Percentiles rank a stretch among this genome's conserved stretches.
Evolutionary conservation across 176 grass and related monocot genomes (phyloP).

Genomic region (Thalia dealbata): DNA sequence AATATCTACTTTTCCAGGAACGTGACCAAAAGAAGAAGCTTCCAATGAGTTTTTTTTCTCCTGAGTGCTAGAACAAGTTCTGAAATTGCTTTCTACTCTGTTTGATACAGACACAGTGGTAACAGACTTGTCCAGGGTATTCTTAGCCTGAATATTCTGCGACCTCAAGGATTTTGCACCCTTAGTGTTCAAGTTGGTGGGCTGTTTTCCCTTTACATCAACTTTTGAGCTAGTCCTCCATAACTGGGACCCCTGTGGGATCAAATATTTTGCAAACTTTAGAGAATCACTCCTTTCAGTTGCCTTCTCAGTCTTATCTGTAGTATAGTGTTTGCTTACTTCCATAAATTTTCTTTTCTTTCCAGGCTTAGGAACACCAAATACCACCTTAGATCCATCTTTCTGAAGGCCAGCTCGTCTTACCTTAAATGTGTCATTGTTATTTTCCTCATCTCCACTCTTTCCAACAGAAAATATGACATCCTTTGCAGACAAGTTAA

Average conservation of each 20-base stretch:
- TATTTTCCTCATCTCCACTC: constrained; percentile 39
- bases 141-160: constrained; percentile 29
- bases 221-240: constrained; percentile 41
- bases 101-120: constrained; percentile 16
- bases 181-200: constrained; percentile 40
- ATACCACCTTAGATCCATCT: constrained; percentile 85
- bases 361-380: constrained; percentile 92
- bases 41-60: constrained; percentile 32
- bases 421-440: constrained; percentile 27
- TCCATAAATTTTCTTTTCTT: constrained; percentile 99
- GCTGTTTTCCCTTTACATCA: constrained; percentile 45
- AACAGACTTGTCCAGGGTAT: constrained; percentile 18
- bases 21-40: neutral
- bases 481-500: constrained; percentile 55
- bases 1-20: constrained; percentile 22
- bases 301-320: constrained; percentile 48
- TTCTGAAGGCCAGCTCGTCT: constrained; percentile 73
- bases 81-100: constrained; percentile 29
- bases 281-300: constrained; percentile 38
- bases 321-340: constrained; percentile 85
- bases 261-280: constrained; percentile 47
- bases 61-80: constrained; percentile 15
- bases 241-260: constrained; percentile 40
- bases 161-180: constrained; percentile 46
- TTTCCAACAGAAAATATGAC: constrained; percentile 62